A percentile compares a stretch with the other conserved stretches of the same genome.
Conservation (phyloP, 2,329 filamentous ascomycete genomes). For the Neopestalotiopsis rosae region DNA sequence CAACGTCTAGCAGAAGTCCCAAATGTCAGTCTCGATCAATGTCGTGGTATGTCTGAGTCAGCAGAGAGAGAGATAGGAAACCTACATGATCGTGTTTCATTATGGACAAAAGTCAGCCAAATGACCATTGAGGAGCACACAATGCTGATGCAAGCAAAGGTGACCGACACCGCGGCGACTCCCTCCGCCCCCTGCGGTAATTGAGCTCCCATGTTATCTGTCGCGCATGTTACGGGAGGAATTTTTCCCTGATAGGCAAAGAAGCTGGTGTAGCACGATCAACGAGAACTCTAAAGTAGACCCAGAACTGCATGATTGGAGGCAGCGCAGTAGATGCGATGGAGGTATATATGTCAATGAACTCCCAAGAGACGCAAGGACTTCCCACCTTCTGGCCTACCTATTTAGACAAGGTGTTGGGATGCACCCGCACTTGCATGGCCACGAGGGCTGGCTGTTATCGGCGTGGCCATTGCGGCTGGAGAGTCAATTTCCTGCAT, state of each 20-base stretch:
- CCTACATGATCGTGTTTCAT: conserved; percentile 32
- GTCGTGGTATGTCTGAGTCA: too few species aligned
- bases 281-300: neutral
- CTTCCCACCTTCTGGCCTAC: neutral
- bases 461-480: neutral
- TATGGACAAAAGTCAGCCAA: conserved; percentile 32
- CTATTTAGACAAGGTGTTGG: neutral
- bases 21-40: neutral
- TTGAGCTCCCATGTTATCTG: conserved; percentile 23
- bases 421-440: conserved; percentile 5
- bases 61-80: neutral
- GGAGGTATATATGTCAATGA: neutral
- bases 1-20: conserved; percentile 25
- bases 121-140: conserved; percentile 24
- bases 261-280: neutral
- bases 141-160: conserved; percentile 21
- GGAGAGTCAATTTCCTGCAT: neutral
- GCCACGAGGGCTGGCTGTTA: neutral
- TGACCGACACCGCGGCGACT: conserved; percentile 22
- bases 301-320: neutral
- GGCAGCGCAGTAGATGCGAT: neutral
- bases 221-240: neutral
- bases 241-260: neutral
- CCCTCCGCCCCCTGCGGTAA: conserved; percentile 26
- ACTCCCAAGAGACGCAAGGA: neutral